Evolutionary conservation across 1,284 basidiomycete species (phyloP), one percentile per base, ranked within the genome.

Genomic region (Ustilago tritici): DNA sequence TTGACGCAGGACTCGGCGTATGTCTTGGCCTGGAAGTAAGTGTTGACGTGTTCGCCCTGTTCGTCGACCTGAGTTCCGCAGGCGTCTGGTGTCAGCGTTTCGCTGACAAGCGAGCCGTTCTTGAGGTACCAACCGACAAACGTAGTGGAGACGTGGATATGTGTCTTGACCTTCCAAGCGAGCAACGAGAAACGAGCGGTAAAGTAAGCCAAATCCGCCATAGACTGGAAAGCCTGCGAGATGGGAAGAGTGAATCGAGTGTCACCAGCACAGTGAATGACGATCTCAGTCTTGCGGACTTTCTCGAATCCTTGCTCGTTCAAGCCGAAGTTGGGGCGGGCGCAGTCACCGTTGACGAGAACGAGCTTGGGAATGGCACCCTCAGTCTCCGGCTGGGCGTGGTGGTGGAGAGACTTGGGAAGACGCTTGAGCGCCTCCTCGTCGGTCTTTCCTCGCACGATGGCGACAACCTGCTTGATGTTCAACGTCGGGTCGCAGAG

Each of bases 11-110:
- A 70, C 40, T 78, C 75, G 49, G 75, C 75, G 47, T 71, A 69
- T 12, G 75, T 78, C 71, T 78, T 75, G n/a, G 75, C 71, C 34
- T 75, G 71, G 61, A 78, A 75, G 60, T 78, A 78, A 49, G 75
- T 78, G 61, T 78, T 78, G 56, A 78, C 75, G 56, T 78, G 75
- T 32, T 70, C 50, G 5, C 41, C 62, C 34, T 78, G 72, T 49
- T 74, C 61, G 43, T 70, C 70, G 50, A 74, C 75, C 46, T 59
- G 65, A 4, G 65, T 59, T 14, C 61, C 66, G 52, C 64, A 68
- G 0, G 56, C 75, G 7, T 70, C 57, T n/a, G 69, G 75, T 2
- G 70, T 74, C 50, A 78, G 53, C 6, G 61, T 35, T 34, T 78
- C 75, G 61, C 65, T 70, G 56, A 78, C 75, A 43, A 78, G 56